A percentile compares a stretch with the other conserved stretches of the same genome.
Evolutionary conservation across 495 filamentous ascomycete genomes (phyloP).

Genomic region (Penicillium manginii): DNA sequence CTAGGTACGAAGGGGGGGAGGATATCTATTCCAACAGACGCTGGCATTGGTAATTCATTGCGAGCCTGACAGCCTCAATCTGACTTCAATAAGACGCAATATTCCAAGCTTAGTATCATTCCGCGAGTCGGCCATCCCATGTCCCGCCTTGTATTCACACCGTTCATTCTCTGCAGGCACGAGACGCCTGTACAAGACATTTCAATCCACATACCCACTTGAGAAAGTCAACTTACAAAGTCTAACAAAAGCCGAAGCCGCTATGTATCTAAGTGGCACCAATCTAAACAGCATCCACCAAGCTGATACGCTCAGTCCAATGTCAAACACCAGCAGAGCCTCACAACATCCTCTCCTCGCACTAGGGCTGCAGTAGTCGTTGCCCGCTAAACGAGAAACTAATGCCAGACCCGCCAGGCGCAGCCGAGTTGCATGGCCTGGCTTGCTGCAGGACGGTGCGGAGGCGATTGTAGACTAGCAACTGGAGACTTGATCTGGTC

Average conservation of each 20-base stretch:
- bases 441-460: background rate
- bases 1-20: too few relatives aligned
- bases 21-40: too few relatives aligned
- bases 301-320: background rate
- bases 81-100: background rate
- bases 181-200: background rate
- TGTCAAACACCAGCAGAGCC: slow-evolving; percentile 1
- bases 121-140: background rate
- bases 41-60: background rate
- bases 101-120: background rate
- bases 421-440: background rate
- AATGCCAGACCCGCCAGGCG: background rate
- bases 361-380: slow-evolving; percentile 1
- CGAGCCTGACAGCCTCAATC: background rate
- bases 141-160: background rate
- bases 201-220: background rate
- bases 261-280: background rate
- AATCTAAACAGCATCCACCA: background rate
- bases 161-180: too few relatives aligned
- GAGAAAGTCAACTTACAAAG: background rate
- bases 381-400: slow-evolving; percentile 5
- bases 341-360: background rate
- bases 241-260: background rate
- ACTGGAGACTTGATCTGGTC: too few relatives aligned
- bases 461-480: background rate